Evolutionary conservation across 495 filamentous ascomycete species (phyloP), one percentile per base, ranked within the genome.

Genomic region (Penicillium salamii): DNA sequence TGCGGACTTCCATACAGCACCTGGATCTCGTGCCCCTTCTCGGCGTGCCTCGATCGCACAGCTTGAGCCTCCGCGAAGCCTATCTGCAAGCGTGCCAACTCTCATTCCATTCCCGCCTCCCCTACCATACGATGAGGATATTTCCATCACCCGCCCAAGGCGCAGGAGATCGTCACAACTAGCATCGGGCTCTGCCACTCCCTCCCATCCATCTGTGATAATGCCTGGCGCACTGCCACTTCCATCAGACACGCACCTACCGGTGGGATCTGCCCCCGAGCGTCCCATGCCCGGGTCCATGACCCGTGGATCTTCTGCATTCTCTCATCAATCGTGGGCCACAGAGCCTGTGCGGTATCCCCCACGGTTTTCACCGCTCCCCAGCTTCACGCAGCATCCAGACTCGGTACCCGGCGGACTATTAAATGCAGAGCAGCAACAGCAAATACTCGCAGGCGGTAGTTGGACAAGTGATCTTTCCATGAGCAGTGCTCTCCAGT

Each of bases 251-350:
- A 24, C 56, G 8, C 49, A 60, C 36, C 14, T 49, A 23, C 33
- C 52, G 14, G 23, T 57, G 17, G 50, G 54, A 1, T 62, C 62
- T 32, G 40, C 52, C 9, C 59, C 68, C 12, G 68, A 72, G 18
- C 53, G 29, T 1, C 60, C 62, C 5, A 55, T 49, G 0, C 31
- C 63, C 2, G 70, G 69, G 17, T 45, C 62, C 0, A 63, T 74
- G 52, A 62, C 70, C 1, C 65, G 70, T 12, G 57, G 50, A 12
- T 61, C 65, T 1, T 74, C 72, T 0, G 54, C 43, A 3, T 57
- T 63, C 19, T 76, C 72, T 18, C 59, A 64, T 12, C 61, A 69
- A 17, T 74, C 70, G 8, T 75, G 70, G 67, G 54, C 63, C 2
- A 72, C 70, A 11, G 72, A 74, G 8, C 69, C 69, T 6, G 57